These are phyloP conservation scores for Orbilia blumenaviensis DNA, from an alignment of 2,329 filamentous ascomycete species.

Conservation along the genomic window DNA sequence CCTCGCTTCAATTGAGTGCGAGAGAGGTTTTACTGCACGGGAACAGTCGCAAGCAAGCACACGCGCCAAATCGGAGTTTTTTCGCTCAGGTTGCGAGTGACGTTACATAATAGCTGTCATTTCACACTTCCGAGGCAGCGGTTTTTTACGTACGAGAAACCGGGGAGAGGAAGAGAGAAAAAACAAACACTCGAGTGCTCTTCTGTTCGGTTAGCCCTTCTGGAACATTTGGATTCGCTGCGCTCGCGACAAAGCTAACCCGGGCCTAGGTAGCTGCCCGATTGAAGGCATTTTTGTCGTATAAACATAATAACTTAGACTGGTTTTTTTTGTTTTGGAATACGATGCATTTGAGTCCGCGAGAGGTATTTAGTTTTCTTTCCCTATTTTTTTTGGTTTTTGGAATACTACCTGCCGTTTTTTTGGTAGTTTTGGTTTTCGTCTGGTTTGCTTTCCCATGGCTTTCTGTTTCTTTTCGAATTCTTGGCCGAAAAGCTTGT, in stretches of 20 bases:
- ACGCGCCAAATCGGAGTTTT: background rate
- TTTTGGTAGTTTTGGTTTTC: background rate
- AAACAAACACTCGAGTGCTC: too few species aligned
- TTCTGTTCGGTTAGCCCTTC: background rate
- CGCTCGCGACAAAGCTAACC: too few species aligned
- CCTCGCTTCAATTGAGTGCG: background rate
- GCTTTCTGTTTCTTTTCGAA: too few species aligned
- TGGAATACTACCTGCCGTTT: too few species aligned
- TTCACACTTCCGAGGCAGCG: background rate
- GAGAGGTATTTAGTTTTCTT: slow-evolving; percentile 50
- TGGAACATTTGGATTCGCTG: background rate
- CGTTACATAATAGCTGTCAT: background rate
- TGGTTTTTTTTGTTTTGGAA: too few species aligned
- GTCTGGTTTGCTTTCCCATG: background rate
- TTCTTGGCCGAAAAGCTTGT: background rate
- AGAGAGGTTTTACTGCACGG: background rate
- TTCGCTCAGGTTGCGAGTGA: background rate
- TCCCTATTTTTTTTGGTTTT: background rate
- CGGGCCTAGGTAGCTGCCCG: too few species aligned
- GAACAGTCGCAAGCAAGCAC: background rate
- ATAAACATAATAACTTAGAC: too few species aligned
- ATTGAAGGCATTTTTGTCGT: background rate
- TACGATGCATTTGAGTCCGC: slow-evolving; percentile 51
- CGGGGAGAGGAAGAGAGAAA: too few species aligned
- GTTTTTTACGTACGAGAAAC: slow-evolving; percentile 35